Evolutionary conservation across 306 rosid species (phyloP), one percentile per base, ranked within the genome.

Genomic region (Quercus parvula): DNA sequence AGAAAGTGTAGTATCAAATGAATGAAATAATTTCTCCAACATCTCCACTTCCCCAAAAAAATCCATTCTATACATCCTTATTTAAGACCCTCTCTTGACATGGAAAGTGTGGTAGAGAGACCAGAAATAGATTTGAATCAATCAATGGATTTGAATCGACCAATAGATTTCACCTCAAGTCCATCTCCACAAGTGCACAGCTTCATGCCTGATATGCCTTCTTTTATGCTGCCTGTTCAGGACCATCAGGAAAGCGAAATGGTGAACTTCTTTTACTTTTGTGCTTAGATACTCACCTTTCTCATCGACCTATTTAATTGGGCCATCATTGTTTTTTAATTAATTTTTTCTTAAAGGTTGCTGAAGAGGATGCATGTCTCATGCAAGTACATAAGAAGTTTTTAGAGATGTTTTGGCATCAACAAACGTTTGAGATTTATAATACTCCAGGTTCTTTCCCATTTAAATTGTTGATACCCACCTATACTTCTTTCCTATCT

Each of bases 391-490:
- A 75, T 73, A 74, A 62, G 67, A 59, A 75, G 7, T 44, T 31
- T 30, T 12, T 78, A 5, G 49, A 76, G 66, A 35, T 25, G 3
- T 86, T 81, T 31, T 86, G 89, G 87, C 33, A 67, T 25, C 71
- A 59, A 49, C 87, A 84, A 11, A 2, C 14, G 70, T 7, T 49
- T 9, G 69, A 78, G 20, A 81, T 84, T 70, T 44, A 75, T 28
- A 33, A 52, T 24, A 66, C 79, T 38, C 20, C 75, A 86, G 87
- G 89, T 81, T 70, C 54, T 41, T 3, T 81, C 63, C 51, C 56
- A 14, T 1, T 28, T 30, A 59, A 6, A 18, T 46, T 5, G 44
- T 24, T n/a, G 8, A 56, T 2, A 19, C 20, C 24, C 24, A 7
- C 8, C 24, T 22, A 56, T 18, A 24, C 5, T 3, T 30, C 9